These are phyloP conservation scores for Pythium plurisporium DNA, from an alignment of 352 stramenopile genomes.

Conservation along the genomic window DNA sequence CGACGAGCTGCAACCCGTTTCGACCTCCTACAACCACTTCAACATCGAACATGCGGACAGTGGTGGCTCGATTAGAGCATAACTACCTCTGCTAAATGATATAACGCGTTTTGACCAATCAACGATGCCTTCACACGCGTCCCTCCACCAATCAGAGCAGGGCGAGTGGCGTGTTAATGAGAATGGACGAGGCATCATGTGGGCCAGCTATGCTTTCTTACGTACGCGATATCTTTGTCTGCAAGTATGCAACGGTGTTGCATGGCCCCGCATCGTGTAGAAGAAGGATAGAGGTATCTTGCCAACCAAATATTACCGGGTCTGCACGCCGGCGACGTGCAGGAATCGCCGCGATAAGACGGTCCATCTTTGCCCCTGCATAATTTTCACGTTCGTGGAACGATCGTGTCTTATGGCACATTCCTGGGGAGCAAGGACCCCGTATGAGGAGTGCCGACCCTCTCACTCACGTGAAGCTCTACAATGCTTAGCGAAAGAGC, in stretches of 20 bases:
- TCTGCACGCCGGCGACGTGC: background rate
- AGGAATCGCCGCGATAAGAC: slow-evolving; percentile 3
- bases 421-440: no score
- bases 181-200: background rate
- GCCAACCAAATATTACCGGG: slow-evolving; percentile 12
- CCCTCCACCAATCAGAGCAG: slow-evolving; percentile 7
- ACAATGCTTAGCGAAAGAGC: no score
- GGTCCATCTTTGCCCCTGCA: slow-evolving; percentile 7
- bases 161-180: slow-evolving; percentile 1
- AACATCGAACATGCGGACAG: background rate
- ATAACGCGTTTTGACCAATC: slow-evolving; percentile 10
- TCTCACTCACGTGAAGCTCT: no score
- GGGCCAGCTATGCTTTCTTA: background rate
- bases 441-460: no score
- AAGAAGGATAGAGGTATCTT: background rate
- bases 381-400: no score
- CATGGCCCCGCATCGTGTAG: background rate
- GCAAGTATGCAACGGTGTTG: background rate
- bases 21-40: slow-evolving; percentile 1
- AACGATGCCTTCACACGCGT: background rate
- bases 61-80: no score
- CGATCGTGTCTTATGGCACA: no score
- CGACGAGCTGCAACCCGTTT: slow-evolving; percentile 13
- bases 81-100: background rate
- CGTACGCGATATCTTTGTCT: background rate